Evolutionary conservation across 2,329 filamentous ascomycete genomes (phyloP).

Genomic region (Penicillium hordei): DNA sequence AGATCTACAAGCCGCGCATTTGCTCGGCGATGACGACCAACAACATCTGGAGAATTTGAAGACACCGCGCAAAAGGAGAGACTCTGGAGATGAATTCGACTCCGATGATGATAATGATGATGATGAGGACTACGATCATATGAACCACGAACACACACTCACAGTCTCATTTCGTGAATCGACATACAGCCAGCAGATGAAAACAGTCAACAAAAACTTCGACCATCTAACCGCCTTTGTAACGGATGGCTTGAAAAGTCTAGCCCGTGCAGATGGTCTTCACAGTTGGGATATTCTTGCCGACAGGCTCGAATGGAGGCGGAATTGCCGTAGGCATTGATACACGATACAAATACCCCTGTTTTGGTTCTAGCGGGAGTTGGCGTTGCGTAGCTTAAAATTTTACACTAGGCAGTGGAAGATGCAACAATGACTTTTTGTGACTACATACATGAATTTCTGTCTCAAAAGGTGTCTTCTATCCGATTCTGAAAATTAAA

Average conservation of each 20-base stretch:
- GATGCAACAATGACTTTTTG: neutral
- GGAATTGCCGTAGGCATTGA: slow-evolving; percentile 11
- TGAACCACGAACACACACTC: slow-evolving; percentile 43
- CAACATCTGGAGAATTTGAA: neutral
- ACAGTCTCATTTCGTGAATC: slow-evolving; percentile 39
- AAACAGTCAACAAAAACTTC: slow-evolving; percentile 61
- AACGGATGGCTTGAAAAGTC: slow-evolving; percentile 68
- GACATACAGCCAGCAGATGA: slow-evolving; percentile 56
- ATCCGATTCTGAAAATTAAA: neutral
- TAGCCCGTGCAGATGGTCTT: slow-evolving; percentile 72
- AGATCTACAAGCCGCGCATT: slow-evolving; percentile 53
- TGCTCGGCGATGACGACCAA: slow-evolving; percentile 26
- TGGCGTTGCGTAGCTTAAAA: neutral
- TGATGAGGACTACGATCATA: slow-evolving; percentile 23
- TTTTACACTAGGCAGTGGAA: neutral
- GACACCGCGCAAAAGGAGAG: slow-evolving; percentile 2
- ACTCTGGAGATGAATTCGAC: slow-evolving; percentile 12
- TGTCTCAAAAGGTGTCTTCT: neutral
- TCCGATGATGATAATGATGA: slow-evolving; percentile 23
- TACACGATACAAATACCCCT: slow-evolving; percentile 5
- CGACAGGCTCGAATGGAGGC: slow-evolving; percentile 67
- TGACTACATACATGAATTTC: neutral
- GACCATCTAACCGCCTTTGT: slow-evolving; percentile 68
- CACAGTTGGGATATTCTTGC: slow-evolving; percentile 76
- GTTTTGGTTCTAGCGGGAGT: slow-evolving; percentile 1